Evolutionary conservation across 345 rosid genomes (phyloP), one percentile per base, ranked within the genome.

Genomic region (Iberis pinnata): DNA sequence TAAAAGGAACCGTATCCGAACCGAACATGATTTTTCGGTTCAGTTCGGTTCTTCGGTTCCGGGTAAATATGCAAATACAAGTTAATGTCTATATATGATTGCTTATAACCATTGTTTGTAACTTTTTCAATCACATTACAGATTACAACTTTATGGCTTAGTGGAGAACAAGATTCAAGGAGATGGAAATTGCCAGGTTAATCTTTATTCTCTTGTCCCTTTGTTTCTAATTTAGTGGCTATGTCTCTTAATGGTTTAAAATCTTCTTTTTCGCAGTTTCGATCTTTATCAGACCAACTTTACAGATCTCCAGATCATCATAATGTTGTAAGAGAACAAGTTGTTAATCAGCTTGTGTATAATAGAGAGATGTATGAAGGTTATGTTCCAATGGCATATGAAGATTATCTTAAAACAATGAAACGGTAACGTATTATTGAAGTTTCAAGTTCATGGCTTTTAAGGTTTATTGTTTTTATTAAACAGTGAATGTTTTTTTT

Each of bases 251-350:
- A 46, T 46, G 12, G 14, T 17, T 33, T 49, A 29, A 24, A 33
- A n/a, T n/a, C n/a, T n/a, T 36, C 0, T 64, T 58, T 29, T 12
- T 36, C 45, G 26, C 83, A 89, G 97, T 89, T 86, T 60, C 81
- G 95, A 18, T 73, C 97, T 31, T 60, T 86, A 60, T 83, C 95
- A 42, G 97, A 89, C 60, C 97, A 86, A 73, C 84, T 89, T 31
- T 89, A 86, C 58, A 84, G 81, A 37, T 76, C 97, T 53, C 43
- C 87, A 42, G 88, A 86, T 20, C 76, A 81, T 61, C 95, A 86
- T 71, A 76, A 64, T 44, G 57, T 56, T 77, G 88, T 86, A 62
- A 81, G 97, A 56, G 76, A 81, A 41, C 84, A 75, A 70, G 65
- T 89, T 58, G 69, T 80, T 49, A 53, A 68, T 68, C 39, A 64